A percentile compares a stretch with the other conserved stretches of the same genome.
These are phyloP conservation scores for Veloporphyrellus conicus DNA, from an alignment of 1,284 basidiomycete genomes.

Conservation along the genomic window DNA sequence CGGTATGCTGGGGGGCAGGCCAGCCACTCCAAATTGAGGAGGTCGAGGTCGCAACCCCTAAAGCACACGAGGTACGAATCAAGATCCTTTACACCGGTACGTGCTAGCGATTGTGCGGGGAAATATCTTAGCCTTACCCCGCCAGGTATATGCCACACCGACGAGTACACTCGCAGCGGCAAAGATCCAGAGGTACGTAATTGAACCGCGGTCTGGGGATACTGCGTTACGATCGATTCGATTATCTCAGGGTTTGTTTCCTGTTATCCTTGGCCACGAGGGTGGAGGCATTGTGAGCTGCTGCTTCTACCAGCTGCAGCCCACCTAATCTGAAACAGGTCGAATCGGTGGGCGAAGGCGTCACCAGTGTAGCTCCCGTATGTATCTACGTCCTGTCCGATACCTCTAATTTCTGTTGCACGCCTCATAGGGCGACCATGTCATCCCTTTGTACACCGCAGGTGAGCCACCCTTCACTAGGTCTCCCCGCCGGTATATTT, in stretches of 20 bases:
- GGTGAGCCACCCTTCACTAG: slow-evolving; percentile 45
- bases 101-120: slow-evolving; percentile 19
- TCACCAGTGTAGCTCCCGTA: slow-evolving; percentile 76
- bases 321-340: slow-evolving; percentile 49
- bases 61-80: slow-evolving; percentile 89
- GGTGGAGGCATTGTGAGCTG: slow-evolving; percentile 73
- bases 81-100: slow-evolving; percentile 84
- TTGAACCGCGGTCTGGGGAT: background rate
- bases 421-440: slow-evolving; percentile 72
- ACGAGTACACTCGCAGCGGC: slow-evolving; percentile 95
- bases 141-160: slow-evolving; percentile 95
- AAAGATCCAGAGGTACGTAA: slow-evolving; percentile 86
- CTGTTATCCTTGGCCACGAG: slow-evolving; percentile 91
- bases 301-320: background rate
- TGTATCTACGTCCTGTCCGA: slow-evolving; percentile 17
- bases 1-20: slow-evolving; percentile 93
- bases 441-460: slow-evolving; percentile 90
- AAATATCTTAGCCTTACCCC: slow-evolving; percentile 4
- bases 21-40: slow-evolving; percentile 87
- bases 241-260: slow-evolving; percentile 75
- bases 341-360: slow-evolving; percentile 92
- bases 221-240: slow-evolving; percentile 2
- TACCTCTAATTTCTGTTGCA: slow-evolving; percentile 10
- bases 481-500: background rate
- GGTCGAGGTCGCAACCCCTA: slow-evolving; percentile 90